Percentiles rank a stretch among this genome's conserved stretches.
Conservation (phyloP, 2,329 filamentous ascomycete genomes). For the Epichloe festucae region DNA sequence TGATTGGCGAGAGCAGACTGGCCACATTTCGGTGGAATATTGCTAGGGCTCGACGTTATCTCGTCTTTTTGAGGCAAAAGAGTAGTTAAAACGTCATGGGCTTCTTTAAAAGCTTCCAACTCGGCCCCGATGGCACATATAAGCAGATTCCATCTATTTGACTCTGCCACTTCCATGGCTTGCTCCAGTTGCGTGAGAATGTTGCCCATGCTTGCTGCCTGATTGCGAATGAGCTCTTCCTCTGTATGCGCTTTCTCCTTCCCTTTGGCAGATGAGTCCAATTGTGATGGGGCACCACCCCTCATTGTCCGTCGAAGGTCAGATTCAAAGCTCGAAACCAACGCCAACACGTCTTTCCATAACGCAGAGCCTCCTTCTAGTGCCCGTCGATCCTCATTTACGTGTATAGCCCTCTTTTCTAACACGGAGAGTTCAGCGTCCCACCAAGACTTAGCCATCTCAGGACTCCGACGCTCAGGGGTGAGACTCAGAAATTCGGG, state of each 20-base stretch:
- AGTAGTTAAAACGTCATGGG: conserved; percentile 37
- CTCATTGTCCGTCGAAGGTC: conserved; percentile 45
- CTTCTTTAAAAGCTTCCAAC: conserved; percentile 51
- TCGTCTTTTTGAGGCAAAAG: background rate
- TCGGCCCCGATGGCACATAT: conserved; percentile 67
- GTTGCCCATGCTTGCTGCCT: conserved; percentile 42
- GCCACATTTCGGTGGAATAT: background rate
- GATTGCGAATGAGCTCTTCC: conserved; percentile 28
- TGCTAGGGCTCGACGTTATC: background rate
- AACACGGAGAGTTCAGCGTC: conserved; percentile 46
- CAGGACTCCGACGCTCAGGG: conserved; percentile 51
- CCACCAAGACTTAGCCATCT: conserved; percentile 63
- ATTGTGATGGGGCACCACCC: conserved; percentile 7
- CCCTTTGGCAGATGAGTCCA: conserved; percentile 12
- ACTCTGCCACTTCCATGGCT: conserved; percentile 41
- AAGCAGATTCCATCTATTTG: conserved; percentile 58
- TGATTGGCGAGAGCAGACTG: background rate
- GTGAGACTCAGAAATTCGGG: conserved; percentile 47
- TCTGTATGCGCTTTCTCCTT: conserved; percentile 19
- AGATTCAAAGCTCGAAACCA: conserved; percentile 52
- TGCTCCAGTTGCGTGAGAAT: conserved; percentile 43
- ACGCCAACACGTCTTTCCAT: conserved; percentile 49
- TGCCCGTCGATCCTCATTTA: conserved; percentile 49
- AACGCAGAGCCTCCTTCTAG: conserved; percentile 53
- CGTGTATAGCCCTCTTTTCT: conserved; percentile 38